Evolutionary conservation across 306 rosid species (phyloP).

Genomic region (Quercus variabilis): DNA sequence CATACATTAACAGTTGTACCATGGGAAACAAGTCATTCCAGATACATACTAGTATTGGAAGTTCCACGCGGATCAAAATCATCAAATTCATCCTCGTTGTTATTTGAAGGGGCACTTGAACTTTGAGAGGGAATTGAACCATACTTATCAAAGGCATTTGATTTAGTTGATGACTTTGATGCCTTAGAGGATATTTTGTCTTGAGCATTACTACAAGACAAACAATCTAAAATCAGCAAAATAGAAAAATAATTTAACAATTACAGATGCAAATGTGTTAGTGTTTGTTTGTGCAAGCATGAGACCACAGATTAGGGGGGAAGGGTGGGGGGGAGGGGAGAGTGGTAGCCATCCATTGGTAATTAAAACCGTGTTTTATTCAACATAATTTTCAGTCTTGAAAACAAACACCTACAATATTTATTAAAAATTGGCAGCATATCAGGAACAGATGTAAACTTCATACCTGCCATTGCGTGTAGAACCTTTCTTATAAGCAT

Average conservation of each 20-base stretch:
- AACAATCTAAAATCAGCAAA: constrained; percentile 30
- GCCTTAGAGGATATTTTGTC: constrained; percentile 39
- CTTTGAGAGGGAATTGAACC: constrained; percentile 49
- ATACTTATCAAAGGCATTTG: constrained; percentile 40
- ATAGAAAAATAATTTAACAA: constrained; percentile 2
- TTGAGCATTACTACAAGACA: constrained; percentile 56
- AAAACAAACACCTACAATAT: not conserved
- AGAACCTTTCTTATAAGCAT: constrained; percentile 59
- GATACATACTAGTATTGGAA: constrained; percentile 62
- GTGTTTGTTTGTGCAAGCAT: not conserved
- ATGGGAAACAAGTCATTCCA: constrained; percentile 8
- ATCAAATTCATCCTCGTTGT: constrained; percentile 68
- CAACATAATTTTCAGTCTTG: not conserved
- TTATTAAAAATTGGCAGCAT: constrained; percentile 8
- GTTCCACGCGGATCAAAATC: constrained; percentile 98
- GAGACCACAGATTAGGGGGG: not conserved
- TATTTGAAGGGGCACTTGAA: constrained; percentile 35
- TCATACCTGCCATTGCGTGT: constrained; percentile 54
- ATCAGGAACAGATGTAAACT: constrained; percentile 13
- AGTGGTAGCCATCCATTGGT: not conserved
- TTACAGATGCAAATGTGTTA: constrained; percentile 13
- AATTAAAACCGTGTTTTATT: not conserved
- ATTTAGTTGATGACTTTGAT: constrained; percentile 50
- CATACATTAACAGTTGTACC: not conserved
- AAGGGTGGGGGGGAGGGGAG: not conserved